A percentile compares a stretch with the other conserved stretches of the same genome.
Conservation (phyloP, 1,139 yeast genomes). For the Candida neerlandica region DNA sequence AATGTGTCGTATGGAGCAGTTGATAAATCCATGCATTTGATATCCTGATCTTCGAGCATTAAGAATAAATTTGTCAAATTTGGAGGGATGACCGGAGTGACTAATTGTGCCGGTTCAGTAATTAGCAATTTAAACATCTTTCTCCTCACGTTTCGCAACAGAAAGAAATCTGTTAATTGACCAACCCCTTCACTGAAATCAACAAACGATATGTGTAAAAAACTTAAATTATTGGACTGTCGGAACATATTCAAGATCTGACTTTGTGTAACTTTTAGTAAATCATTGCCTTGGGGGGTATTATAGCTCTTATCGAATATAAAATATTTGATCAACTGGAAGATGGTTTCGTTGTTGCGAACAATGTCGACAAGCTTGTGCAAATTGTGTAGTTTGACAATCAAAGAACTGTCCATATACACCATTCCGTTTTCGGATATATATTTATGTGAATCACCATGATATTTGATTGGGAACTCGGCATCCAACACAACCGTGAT, state of each 20-base stretch:
- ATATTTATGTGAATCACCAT: slow-evolving; percentile 19
- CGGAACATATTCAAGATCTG: slow-evolving; percentile 34
- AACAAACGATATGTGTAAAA: slow-evolving; percentile 38
- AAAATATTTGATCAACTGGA: slow-evolving; percentile 31
- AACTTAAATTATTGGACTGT: slow-evolving; percentile 28
- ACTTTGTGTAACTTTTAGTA: slow-evolving; percentile 23
- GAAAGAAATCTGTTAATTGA: slow-evolving; percentile 29
- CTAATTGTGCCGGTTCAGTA: slow-evolving; percentile 26
- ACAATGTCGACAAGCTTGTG: slow-evolving; percentile 25
- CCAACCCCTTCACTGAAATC: slow-evolving; percentile 31
- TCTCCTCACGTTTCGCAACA: slow-evolving; percentile 28
- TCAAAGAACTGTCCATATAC: slow-evolving; percentile 36
- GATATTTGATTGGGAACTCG: slow-evolving; percentile 30
- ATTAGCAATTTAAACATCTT: slow-evolving; percentile 37
- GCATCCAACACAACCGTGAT: slow-evolving; percentile 36
- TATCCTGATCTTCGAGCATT: slow-evolving; percentile 35
- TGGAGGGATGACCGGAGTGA: slow-evolving; percentile 30
- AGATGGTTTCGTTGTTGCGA: slow-evolving; percentile 20
- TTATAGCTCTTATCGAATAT: slow-evolving; percentile 39
- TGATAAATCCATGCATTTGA: slow-evolving; percentile 25
- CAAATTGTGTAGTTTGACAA: slow-evolving; percentile 23
- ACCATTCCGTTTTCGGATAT: slow-evolving; percentile 34
- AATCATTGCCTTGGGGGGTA: slow-evolving; percentile 6
- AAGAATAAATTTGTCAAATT: slow-evolving; percentile 35
- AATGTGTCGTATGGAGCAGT: slow-evolving; percentile 24